phyloP scores from a whole-genome alignment of 116 monocot genomes.

The Cymodocea nodosa region DNA sequence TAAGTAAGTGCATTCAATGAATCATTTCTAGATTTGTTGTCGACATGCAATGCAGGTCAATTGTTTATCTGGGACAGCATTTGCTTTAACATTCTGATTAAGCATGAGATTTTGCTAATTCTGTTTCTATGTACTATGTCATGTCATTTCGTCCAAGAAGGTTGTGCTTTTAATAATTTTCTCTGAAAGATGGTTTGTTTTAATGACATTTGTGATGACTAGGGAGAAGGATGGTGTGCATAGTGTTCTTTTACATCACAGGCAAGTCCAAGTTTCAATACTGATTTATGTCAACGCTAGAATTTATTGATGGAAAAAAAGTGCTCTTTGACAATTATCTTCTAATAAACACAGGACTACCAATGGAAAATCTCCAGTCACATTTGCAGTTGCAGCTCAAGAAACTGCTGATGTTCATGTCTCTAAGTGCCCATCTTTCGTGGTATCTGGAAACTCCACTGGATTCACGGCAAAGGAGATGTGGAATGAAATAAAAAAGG shows the following conservation, averaged over 20 bases:
- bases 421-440: constrained; percentile 76
- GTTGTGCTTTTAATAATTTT: neutral
- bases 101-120: neutral
- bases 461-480: constrained; percentile 65
- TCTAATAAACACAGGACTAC: constrained; percentile 37
- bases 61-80: no score
- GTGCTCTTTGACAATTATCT: neutral
- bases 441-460: constrained; percentile 48
- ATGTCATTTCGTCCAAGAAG: neutral
- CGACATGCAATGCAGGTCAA: neutral
- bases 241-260: constrained; percentile 85
- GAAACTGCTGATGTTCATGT: constrained; percentile 68
- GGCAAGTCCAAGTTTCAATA: constrained; percentile 24
- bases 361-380: constrained; percentile 63
- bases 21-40: neutral
- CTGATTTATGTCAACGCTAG: neutral
- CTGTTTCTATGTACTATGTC: neutral
- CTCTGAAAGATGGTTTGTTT: neutral
- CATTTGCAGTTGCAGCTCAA: constrained; percentile 91
- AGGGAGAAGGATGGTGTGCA: constrained; percentile 83
- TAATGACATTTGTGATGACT: neutral
- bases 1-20: constrained; percentile 34
- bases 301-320: neutral
- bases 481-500: constrained; percentile 90
- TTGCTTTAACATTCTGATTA: neutral